Conservation (phyloP, 345 rosid species). For the Eucalyptus fibrosa region DNA sequence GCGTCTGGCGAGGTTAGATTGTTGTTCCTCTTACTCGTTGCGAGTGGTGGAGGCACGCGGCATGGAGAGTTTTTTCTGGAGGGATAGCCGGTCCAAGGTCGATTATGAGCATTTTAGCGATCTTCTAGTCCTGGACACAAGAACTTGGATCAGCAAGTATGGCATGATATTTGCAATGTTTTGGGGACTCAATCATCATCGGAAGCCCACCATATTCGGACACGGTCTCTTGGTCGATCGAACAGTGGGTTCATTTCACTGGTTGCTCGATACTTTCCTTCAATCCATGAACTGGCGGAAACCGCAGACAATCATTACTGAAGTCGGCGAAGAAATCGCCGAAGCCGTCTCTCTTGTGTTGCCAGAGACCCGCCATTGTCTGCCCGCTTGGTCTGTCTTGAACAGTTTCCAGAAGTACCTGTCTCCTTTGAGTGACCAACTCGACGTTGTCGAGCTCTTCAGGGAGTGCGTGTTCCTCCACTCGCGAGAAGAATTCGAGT, state of each 20-base stretch:
- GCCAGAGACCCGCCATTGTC: background rate
- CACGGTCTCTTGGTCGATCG: background rate
- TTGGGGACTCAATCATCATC: background rate
- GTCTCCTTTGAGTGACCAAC: background rate
- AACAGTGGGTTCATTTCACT: background rate
- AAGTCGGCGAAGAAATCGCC: no score
- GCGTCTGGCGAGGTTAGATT: background rate
- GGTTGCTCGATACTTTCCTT: background rate
- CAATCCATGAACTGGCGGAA: background rate
- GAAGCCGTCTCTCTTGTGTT: background rate
- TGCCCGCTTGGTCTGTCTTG: background rate
- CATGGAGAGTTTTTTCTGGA: background rate
- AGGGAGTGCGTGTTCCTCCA: background rate
- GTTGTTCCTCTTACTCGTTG: background rate
- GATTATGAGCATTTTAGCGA: background rate
- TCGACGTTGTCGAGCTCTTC: background rate
- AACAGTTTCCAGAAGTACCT: background rate
- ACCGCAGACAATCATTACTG: background rate
- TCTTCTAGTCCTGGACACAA: background rate
- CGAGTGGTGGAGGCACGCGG: background rate
- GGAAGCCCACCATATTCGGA: background rate
- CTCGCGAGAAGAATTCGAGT: background rate
- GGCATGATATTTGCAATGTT: background rate
- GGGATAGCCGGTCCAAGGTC: background rate
- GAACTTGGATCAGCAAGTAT: background rate